A percentile compares a stretch with the other conserved stretches of the same genome.
phyloP scores from a whole-genome alignment of 2,329 filamentous ascomycete genomes.

The Akanthomyces muscarius region DNA sequence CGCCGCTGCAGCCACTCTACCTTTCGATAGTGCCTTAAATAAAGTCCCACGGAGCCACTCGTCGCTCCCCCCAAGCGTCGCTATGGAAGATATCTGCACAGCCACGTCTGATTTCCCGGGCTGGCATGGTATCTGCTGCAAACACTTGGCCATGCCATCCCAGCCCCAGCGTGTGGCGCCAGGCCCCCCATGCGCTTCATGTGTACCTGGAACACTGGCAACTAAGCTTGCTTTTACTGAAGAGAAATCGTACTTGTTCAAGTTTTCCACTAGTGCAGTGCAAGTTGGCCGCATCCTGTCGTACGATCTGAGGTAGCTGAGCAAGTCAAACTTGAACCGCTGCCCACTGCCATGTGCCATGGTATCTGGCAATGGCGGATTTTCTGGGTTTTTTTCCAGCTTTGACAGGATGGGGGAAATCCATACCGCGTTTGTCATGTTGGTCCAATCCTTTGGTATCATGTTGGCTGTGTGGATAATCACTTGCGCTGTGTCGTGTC shows the following conservation, averaged over 20 bases:
- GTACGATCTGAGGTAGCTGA: slow-evolving; percentile 70
- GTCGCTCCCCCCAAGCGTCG: slow-evolving; percentile 67
- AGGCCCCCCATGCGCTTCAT: slow-evolving; percentile 45
- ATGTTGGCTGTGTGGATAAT: slow-evolving; percentile 89
- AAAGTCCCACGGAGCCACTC: slow-evolving; percentile 68
- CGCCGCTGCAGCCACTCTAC: slow-evolving; percentile 24
- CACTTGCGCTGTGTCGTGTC: slow-evolving; percentile 72
- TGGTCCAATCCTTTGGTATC: slow-evolving; percentile 82
- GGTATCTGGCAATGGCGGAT: slow-evolving; percentile 17
- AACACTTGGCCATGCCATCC: slow-evolving; percentile 58
- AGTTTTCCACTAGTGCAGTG: slow-evolving; percentile 50
- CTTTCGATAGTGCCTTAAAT: slow-evolving; percentile 45
- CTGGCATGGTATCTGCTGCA: slow-evolving; percentile 50
- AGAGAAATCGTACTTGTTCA: slow-evolving; percentile 66
- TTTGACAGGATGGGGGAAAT: slow-evolving; percentile 65
- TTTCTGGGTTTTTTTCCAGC: slow-evolving; percentile 17
- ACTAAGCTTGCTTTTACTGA: slow-evolving; percentile 65
- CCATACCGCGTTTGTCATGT: slow-evolving; percentile 85
- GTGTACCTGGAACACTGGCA: slow-evolving; percentile 71
- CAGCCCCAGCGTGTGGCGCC: slow-evolving; percentile 70
- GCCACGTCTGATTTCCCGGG: slow-evolving; percentile 46
- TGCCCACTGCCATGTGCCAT: slow-evolving; percentile 54
- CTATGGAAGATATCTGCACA: slow-evolving; percentile 74
- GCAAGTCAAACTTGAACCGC: slow-evolving; percentile 71
- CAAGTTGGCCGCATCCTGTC: slow-evolving; percentile 53